Evolutionary conservation across 192 early-diverging fungal species (phyloP), one percentile per base, ranked within the genome.

Genomic region (Linnemannia zychae): DNA sequence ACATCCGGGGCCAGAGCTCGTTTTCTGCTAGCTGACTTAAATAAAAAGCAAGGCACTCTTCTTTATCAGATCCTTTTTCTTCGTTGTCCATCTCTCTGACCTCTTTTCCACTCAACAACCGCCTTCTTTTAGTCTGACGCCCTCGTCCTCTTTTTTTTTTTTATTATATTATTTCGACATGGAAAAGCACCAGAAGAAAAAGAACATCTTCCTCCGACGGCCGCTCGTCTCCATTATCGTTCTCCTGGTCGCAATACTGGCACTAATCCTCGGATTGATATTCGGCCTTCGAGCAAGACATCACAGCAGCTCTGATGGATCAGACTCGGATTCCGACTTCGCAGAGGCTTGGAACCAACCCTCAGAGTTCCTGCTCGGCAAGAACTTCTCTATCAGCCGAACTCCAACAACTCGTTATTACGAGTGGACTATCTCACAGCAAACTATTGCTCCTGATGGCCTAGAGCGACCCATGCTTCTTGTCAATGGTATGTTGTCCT

Each of bases 391-490:
- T 48, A 82, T 82, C 48, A 82, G 60, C 22, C 71, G 33, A 5
- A 44, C 69, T 1, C 69, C 75, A 13, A 82, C 81, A 0, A 77
- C 75, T 12, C 81, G 75, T 2, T 67, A 71, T 18, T 82, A 82
- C 68, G 75, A 82, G 0, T 84, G 81, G 81, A 84, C 71, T 37
- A 63, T 84, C 18, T 47, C 76, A 12, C 71, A 84, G 47, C 72
- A 73, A 36, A 84, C 76, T 31, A 78, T 78, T 28, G 75, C 81
- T 2, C 94, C 94, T 7, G 94, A 96, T 88, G 93, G 92, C 44
- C 84, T 82, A 65, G 90, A 91, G 68, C 90, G 92, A 20, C 88
- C 82, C 16, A 94, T 95, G 31, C 90, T 81, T 36, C 90, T 92
- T 24, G 93, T 93, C 49, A 95, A 95, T 74, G 92, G 91, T n/a